A percentile compares a stretch with the other conserved stretches of the same genome.
phyloP scores from a whole-genome alignment of 1,284 basidiomycete genomes.

The Ceraceosorus guamensis region DNA sequence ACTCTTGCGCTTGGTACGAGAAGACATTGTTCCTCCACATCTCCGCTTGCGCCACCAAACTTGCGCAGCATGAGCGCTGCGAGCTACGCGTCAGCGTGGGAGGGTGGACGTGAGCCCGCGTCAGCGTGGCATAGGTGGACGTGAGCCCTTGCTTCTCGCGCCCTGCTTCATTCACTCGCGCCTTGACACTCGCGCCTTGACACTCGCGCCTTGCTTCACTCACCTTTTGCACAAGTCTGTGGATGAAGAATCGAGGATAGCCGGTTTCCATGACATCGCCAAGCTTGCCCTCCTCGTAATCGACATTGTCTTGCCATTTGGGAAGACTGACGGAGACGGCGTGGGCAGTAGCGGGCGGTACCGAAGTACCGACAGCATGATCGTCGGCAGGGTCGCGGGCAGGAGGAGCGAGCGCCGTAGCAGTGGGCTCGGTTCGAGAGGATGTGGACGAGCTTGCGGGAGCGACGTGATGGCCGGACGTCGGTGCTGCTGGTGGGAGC shows the following conservation, averaged over 20 bases:
- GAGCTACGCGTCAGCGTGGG: constrained; percentile 8
- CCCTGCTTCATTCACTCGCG: background rate
- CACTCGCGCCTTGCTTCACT: constrained; percentile 1
- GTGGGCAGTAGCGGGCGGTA: constrained; percentile 55
- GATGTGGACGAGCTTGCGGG: background rate
- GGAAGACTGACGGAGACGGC: constrained; percentile 97
- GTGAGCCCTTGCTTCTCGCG: no score
- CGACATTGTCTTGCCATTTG: constrained; percentile 85
- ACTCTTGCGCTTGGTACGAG: constrained; percentile 35
- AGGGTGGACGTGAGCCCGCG: no score
- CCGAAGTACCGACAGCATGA: constrained; percentile 19
- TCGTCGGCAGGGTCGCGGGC: constrained; percentile 1
- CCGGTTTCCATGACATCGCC: constrained; percentile 76
- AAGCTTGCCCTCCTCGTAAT: constrained; percentile 85
- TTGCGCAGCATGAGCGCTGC: constrained; percentile 9
- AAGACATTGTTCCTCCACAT: constrained; percentile 22
- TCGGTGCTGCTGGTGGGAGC: no score
- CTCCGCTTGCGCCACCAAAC: background rate
- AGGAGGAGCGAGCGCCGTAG: background rate
- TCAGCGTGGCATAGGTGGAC: no score
- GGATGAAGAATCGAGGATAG: constrained; percentile 97
- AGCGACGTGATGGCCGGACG: no score
- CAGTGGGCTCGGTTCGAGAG: background rate
- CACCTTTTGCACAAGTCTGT: constrained; percentile 78
- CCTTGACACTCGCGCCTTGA: background rate